phyloP scores from a whole-genome alignment of 495 filamentous ascomycete genomes.

The Poronia punctata region DNA sequence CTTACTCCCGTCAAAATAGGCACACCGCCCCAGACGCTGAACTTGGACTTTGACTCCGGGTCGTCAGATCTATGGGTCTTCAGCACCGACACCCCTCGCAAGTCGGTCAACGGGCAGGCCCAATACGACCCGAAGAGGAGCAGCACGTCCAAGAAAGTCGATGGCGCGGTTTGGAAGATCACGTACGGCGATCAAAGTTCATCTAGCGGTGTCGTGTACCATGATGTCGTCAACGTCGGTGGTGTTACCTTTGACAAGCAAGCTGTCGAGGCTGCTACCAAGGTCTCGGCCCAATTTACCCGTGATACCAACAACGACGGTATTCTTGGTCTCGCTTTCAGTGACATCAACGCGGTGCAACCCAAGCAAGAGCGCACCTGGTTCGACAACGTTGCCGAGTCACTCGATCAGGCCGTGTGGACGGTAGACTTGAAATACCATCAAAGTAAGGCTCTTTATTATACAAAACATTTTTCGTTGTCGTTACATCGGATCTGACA shows the following conservation, averaged over 20 bases:
- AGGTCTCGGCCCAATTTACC: slow-evolving; percentile 52
- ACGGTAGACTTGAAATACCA: slow-evolving; percentile 60
- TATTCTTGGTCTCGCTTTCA: slow-evolving; percentile 65
- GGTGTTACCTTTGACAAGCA: slow-evolving; percentile 52
- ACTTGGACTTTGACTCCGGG: slow-evolving; percentile 65
- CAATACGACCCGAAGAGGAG: slow-evolving; percentile 46
- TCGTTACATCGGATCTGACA: no score
- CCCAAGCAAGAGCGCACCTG: slow-evolving; percentile 58
- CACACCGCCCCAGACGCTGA: slow-evolving; percentile 41
- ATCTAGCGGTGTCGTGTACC: slow-evolving; percentile 60
- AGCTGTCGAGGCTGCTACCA: slow-evolving; percentile 60
- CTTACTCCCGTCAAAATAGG: slow-evolving; percentile 58
- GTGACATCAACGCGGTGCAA: slow-evolving; percentile 59
- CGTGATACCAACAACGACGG: slow-evolving; percentile 57
- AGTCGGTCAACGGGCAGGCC: slow-evolving; percentile 42
- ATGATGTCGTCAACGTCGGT: slow-evolving; percentile 60
- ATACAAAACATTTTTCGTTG: not conserved
- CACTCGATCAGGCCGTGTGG: slow-evolving; percentile 54
- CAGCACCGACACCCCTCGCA: slow-evolving; percentile 28
- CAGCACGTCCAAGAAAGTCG: slow-evolving; percentile 37
- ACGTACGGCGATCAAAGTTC: slow-evolving; percentile 61
- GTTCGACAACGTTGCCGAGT: slow-evolving; percentile 58
- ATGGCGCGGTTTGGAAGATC: slow-evolving; percentile 56
- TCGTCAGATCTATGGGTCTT: slow-evolving; percentile 59
- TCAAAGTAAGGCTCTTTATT: slow-evolving; percentile 15